Base-by-base conservation (phyloP, 2,329 filamentous ascomycete genomes). In the Bisporella sp. region DNA sequence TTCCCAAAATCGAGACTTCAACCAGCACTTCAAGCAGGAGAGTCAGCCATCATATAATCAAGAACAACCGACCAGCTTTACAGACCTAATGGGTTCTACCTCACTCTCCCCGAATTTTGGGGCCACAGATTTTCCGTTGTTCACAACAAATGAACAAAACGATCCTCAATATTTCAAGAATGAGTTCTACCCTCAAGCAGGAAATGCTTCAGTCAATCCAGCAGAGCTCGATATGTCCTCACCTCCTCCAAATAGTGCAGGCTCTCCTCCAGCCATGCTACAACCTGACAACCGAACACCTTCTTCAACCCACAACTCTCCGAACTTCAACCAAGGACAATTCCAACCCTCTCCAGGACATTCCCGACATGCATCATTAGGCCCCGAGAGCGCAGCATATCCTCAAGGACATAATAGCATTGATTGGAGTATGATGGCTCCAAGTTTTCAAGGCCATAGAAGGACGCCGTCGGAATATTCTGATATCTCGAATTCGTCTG, bases 391-490 rank as follows among this genome's bases (percentile, higher is more conserved):
- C 52, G 64, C 64, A 41, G 61, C 78, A 46, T 84, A 77, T 58
- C 71, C 76, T 41, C 73, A 76, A 55, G 69, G 69, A 12, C 70
- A 72, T 48, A 66, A 71, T 43, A 70, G 72, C 45, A 70, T 71
- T 43, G 81, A 85, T 54, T 85, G 82, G 81, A 68, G 73, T 33
- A 70, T 76, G 63, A 67, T 75, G 63, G 77, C 77, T 59, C 69
- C 72, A 37, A 71, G 74, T 53, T 96, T 95, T 63, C 85, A 88
- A 58, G 76, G 80, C n/a, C 92, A 96, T 65, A 80, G 90, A 59
- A 82, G 91, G 62, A 84, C 81, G 37, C 87, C 89, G 1, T 96
- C 91, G n/a, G 92, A 96, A 60, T 89, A 85, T 62, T 96, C 90
- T 3, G 92, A 96, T 59, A 84, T 96, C 5, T 96, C 85, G 5